Evolutionary conservation across 1,284 basidiomycete genomes (phyloP).

Genomic region (Boletus calvinii): DNA sequence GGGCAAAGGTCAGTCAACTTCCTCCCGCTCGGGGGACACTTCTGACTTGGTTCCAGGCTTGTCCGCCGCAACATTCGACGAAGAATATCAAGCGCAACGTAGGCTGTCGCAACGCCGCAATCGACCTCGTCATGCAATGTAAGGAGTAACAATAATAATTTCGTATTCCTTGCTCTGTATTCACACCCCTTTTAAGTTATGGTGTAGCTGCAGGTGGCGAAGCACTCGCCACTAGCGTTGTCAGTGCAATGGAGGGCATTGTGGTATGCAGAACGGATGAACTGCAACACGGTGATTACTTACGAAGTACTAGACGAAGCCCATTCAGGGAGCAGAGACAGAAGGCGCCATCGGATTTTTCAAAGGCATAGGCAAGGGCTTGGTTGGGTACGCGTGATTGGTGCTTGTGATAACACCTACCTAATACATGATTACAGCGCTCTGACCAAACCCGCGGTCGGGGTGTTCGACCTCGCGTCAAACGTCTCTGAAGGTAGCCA

Average conservation of each 20-base stretch:
- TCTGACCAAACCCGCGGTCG: constrained; percentile 96
- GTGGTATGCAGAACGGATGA: constrained; percentile 55
- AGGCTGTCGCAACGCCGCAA: constrained; percentile 90
- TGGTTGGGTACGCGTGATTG: constrained; percentile 73
- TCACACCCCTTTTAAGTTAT: constrained; percentile 53
- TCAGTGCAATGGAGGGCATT: constrained; percentile 95
- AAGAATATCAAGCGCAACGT: constrained; percentile 90
- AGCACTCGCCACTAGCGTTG: constrained; percentile 91
- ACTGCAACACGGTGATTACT: not conserved
- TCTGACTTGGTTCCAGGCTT: constrained; percentile 55
- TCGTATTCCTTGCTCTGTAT: constrained; percentile 2
- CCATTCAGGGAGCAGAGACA: constrained; percentile 94
- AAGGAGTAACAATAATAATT: constrained; percentile 29
- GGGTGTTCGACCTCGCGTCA: constrained; percentile 93
- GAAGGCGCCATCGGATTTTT: constrained; percentile 96
- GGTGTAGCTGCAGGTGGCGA: constrained; percentile 94
- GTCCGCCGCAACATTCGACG: constrained; percentile 95
- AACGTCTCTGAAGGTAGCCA: constrained; percentile 87
- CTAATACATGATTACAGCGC: constrained; percentile 48
- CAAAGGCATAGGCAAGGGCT: constrained; percentile 95
- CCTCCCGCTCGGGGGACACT: not conserved
- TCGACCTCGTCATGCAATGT: constrained; percentile 95
- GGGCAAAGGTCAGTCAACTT: constrained; percentile 73
- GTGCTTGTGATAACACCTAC: constrained; percentile 10
- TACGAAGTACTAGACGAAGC: constrained; percentile 67